Evolutionary conservation across 441 rosid species (phyloP).

Genomic region (Jatropha podagrica): DNA sequence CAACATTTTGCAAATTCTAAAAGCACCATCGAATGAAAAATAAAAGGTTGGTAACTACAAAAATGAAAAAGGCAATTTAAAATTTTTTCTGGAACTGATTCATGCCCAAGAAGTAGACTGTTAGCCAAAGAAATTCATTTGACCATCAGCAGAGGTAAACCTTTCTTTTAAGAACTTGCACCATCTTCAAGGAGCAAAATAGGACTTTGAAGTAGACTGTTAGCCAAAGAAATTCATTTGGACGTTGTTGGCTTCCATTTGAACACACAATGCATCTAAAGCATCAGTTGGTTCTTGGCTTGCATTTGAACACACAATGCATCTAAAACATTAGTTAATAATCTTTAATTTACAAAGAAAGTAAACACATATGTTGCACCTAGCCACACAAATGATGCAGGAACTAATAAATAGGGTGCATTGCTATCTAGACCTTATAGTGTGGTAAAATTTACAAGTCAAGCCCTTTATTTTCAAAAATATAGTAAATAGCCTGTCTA

Average conservation of each 20-base stretch:
- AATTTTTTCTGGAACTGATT: not conserved
- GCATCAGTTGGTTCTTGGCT: too few relatives aligned
- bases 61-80: not conserved
- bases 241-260: too few relatives aligned
- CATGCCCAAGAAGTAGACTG: not conserved
- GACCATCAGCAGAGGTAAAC: too few relatives aligned
- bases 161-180: too few relatives aligned
- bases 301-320: not conserved
- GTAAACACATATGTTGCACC: not conserved
- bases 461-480: too few relatives aligned
- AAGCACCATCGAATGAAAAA: conserved; percentile 3
- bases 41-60: not conserved
- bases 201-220: too few relatives aligned
- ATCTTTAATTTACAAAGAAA: not conserved
- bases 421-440: too few relatives aligned
- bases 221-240: too few relatives aligned
- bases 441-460: too few relatives aligned
- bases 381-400: not conserved
- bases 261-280: too few relatives aligned
- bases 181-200: too few relatives aligned
- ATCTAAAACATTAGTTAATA: not conserved
- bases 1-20: not conserved
- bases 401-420: not conserved
- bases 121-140: not conserved
- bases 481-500: too few relatives aligned